Conservation (phyloP, 2,329 filamentous ascomycete genomes). For the Cercospora sp. region DNA sequence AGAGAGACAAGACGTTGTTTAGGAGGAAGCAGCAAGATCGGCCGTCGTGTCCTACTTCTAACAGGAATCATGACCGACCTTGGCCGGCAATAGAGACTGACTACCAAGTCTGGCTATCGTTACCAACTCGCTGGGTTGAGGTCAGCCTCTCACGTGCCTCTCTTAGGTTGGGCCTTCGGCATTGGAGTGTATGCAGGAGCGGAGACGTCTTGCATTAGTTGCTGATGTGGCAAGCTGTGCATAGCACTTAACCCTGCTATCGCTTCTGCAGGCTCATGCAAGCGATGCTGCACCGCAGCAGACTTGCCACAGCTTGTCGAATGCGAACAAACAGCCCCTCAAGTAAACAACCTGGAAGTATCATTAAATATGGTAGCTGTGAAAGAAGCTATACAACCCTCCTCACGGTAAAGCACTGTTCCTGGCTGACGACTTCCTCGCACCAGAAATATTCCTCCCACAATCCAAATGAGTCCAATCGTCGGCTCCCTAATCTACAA, state of each 20-base stretch:
- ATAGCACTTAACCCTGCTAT: neutral
- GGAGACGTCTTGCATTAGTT: neutral
- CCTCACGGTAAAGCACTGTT: no score
- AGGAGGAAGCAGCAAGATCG: conserved; percentile 27
- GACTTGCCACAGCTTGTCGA: no score
- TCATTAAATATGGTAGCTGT: no score
- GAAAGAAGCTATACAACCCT: no score
- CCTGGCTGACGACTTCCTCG: no score
- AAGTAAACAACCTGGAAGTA: no score
- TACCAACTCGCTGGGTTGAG: conserved; percentile 41
- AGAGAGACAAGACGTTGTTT: conserved; percentile 29
- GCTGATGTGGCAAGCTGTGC: neutral
- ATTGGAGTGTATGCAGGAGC: neutral
- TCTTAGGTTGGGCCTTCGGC: no score
- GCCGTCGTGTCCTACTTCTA: conserved; percentile 30
- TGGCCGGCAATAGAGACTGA: conserved; percentile 33
- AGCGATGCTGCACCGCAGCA: neutral
- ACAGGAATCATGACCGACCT: conserved; percentile 34
- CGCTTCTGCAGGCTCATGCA: neutral
- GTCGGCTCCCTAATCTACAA: no score
- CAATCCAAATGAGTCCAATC: no score
- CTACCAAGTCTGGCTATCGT: conserved; percentile 32
- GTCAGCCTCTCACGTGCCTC: no score
- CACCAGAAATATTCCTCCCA: no score
- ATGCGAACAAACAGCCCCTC: no score